Conservation (phyloP, 2,329 filamentous ascomycete species). For the Penicillium griseofulvum region DNA sequence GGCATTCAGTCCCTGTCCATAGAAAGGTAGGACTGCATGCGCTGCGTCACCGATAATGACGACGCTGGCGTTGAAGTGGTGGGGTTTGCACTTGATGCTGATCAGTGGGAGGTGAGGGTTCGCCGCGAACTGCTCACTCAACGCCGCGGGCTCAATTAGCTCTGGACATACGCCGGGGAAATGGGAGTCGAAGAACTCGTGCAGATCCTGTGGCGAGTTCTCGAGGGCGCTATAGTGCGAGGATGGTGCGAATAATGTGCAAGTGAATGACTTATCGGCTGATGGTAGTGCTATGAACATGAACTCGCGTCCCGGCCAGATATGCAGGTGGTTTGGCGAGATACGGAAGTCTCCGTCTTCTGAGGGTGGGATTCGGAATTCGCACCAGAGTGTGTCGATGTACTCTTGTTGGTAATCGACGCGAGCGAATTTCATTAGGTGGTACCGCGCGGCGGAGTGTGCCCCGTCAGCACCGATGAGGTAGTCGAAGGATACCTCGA, state of each 20-base stretch:
- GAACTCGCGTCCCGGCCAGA: conserved; percentile 89
- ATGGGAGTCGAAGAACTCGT: conserved; percentile 79
- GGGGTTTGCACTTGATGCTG: conserved; percentile 85
- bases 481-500: conserved; percentile 84
- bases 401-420: conserved; percentile 94
- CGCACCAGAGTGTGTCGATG: conserved; percentile 96
- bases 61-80: conserved; percentile 73
- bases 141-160: conserved; percentile 58
- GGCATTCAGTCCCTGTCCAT: conserved; percentile 96
- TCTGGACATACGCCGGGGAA: conserved; percentile 78
- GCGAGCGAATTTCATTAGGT: conserved; percentile 90
- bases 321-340: conserved; percentile 90
- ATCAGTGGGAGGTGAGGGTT: conserved; percentile 93
- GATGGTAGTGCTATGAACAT: conserved; percentile 98
- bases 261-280: conserved; percentile 89
- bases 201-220: conserved; percentile 62
- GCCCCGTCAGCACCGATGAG: conserved; percentile 94
- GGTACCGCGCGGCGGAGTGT: conserved; percentile 84
- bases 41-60: conserved; percentile 92
- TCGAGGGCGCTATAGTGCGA: conserved; percentile 68
- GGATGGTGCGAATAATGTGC: conserved; percentile 84
- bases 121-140: conserved; percentile 69
- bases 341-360: conserved; percentile 65
- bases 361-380: conserved; percentile 73
- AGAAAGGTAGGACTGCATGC: conserved; percentile 98